Evolutionary conservation across 495 filamentous ascomycete species (phyloP), one percentile per base, ranked within the genome.

Genomic region (Tuber magnatum): DNA sequence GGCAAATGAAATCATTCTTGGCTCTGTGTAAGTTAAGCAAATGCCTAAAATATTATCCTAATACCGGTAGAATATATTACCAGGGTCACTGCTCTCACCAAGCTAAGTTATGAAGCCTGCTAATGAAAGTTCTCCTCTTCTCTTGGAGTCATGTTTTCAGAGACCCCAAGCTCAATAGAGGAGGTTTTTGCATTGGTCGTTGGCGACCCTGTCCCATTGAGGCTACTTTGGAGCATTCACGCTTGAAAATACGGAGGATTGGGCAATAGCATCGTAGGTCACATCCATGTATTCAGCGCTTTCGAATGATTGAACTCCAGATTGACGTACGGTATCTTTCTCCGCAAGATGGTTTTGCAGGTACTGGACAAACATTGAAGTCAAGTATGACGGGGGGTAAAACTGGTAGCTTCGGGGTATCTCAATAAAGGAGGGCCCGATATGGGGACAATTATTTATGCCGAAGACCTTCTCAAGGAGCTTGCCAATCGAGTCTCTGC

Each of bases 1-100:
- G 35, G 93, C 90, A 80, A 97, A 97, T n/a, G 92, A 89, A 86
- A 99, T 97, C 74, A 94, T 85, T 0, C 91, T 92, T 48, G 91
- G 88, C 44, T 90, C 91, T 91, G 74, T 51, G 69, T 22, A 56
- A 69, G 61, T 78, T 68, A 72, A 71, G 75, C 12, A 65, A 40
- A 80, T 41, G 4, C 18, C 70, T 40, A 28, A 10, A 69, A 68
- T 69, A 74, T 44, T 10, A 28, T 70, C 51, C 9, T 51, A 71
- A 68, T 48, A 85, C 39, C 39, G 39, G 39, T 40, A 40, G 39
- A 7, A 48, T 83, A 85, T 86, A 73, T 88, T n/a, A 92, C 90
- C 88, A 75, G 89, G 87, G 77, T 90, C 88, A 69, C 86, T 85
- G 80, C 94, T 90, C 80, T 92, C 86, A 68, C 93, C 93, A 1